phyloP scores from a whole-genome alignment of 352 stramenopile genomes.

The Globisporangium takayamanum region DNA sequence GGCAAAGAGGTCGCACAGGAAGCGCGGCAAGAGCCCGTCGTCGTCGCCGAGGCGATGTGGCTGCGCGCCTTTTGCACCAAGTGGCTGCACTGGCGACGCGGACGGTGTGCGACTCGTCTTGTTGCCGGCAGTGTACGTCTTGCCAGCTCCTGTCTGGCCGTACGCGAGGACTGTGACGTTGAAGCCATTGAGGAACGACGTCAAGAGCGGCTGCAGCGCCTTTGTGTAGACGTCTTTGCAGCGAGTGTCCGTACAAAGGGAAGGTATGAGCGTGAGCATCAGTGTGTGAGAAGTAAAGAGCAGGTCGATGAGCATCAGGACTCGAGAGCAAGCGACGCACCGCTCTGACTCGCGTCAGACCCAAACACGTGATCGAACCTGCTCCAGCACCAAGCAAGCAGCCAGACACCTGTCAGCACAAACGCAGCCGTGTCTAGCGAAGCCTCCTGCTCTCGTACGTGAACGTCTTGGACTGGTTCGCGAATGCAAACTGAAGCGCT shows the following conservation, averaged over 20 bases:
- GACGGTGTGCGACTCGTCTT: constrained; percentile 15
- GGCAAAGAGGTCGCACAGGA: constrained; percentile 41
- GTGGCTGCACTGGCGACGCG: constrained; percentile 7
- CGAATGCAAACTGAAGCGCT: constrained; percentile 31
- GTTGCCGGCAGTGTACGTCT: constrained; percentile 51
- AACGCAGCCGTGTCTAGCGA: neutral
- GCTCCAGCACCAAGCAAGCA: constrained; percentile 2
- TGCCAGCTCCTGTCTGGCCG: constrained; percentile 49
- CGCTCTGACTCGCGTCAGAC: constrained; percentile 25
- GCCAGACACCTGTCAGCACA: neutral
- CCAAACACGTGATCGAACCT: constrained; percentile 62
- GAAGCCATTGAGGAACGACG: constrained; percentile 44
- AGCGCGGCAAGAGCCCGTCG: constrained; percentile 44
- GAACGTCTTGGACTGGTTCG: constrained; percentile 41
- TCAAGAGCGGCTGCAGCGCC: constrained; percentile 37
- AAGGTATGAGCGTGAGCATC: neutral
- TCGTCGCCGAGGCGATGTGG: constrained; percentile 13
- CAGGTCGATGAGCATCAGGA: too few relatives aligned
- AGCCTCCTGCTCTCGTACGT: constrained; percentile 16
- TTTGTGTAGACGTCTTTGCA: constrained; percentile 28
- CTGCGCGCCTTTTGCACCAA: constrained; percentile 1
- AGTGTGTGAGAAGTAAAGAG: too few relatives aligned
- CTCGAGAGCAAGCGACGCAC: constrained; percentile 12
- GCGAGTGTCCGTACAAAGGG: neutral
- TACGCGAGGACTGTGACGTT: constrained; percentile 61